Base-by-base conservation (phyloP, 805 yeast species). In the Candida nanaspora region DNA sequence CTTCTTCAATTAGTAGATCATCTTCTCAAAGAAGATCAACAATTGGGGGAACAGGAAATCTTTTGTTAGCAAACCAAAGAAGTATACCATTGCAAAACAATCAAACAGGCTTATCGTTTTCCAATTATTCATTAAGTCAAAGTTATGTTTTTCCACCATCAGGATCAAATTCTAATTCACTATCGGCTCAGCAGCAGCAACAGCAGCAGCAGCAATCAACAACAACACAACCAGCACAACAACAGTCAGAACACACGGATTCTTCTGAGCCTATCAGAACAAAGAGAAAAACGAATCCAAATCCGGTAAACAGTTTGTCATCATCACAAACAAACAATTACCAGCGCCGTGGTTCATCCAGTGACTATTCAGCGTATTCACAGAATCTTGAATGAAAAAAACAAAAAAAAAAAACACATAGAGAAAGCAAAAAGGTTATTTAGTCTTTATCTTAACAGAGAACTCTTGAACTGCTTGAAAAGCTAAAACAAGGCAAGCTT, bases 21-120 rank as follows among this genome's bases (percentile, higher is more conserved):
- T 45, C 49, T n/a, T 41, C 48, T 31, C 56, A 52, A 29, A 47
- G 63, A 42, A 42, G 62, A 13, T 46, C 55, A 3, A 55, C 60
- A 0, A 36, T 52, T 10, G 50, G 44, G 18, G 51, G 53, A 23
- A 18, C 34, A 18, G 22, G n/a, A 4, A 31, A 31, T 19, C 19
- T n/a, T 3, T n/a, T 34, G 5, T 16, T 34, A 25, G 25, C 23
- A 13, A 16, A 5, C 15, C 37, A 34, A 16, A 22, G 37, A 23
- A 15, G 18, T 18, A 3, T 31, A 18, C 22, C 22, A 18, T 16
- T 18, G 5, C 34, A 16, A 6, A 16, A 23, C 11, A 8, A 16
- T 18, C 13, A 21, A 6, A 6, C 16, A 7, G 34, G 34, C 7
- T 18, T 19, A 8, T 3, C 22, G 16, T 31, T 31, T 16, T 8